Evolutionary conservation across 2,329 filamentous ascomycete genomes (phyloP).

Genomic region (Colletotrichum sp.): DNA sequence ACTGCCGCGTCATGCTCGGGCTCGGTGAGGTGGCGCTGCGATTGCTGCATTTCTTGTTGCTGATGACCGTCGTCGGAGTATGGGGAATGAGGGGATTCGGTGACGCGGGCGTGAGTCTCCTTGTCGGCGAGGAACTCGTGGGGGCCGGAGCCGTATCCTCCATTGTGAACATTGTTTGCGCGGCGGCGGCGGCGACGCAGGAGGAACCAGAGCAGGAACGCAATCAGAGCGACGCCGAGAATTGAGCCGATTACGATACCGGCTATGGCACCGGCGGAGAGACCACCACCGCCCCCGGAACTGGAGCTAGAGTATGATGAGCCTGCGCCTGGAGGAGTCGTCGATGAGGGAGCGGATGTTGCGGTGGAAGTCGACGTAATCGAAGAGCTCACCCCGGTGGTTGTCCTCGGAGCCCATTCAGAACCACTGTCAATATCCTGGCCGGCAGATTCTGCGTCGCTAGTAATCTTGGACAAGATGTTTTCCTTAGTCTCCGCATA

Average conservation of each 20-base stretch:
- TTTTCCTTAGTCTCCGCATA: neutral
- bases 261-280: conserved; percentile 48
- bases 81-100: conserved; percentile 45
- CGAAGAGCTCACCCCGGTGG: neutral
- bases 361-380: neutral
- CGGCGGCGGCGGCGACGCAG: conserved; percentile 41
- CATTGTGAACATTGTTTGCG: conserved; percentile 25
- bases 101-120: conserved; percentile 42
- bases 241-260: conserved; percentile 52
- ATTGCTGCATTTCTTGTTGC: conserved; percentile 5
- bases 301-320: neutral
- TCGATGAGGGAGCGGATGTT: neutral
- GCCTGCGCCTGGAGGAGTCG: neutral
- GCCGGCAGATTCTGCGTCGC: neutral
- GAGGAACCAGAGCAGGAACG: conserved; percentile 46
- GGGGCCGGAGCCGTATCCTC: conserved; percentile 30
- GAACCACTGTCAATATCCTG: neutral
- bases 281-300: conserved; percentile 22
- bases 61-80: conserved; percentile 46
- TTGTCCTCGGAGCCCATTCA: neutral
- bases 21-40: conserved; percentile 4
- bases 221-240: conserved; percentile 43
- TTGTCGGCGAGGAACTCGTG: conserved; percentile 51
- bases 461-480: neutral
- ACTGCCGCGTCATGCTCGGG: neutral